Base-by-base conservation (phyloP, 495 filamentous ascomycete species). In the Penicillium longicatenatum region DNA sequence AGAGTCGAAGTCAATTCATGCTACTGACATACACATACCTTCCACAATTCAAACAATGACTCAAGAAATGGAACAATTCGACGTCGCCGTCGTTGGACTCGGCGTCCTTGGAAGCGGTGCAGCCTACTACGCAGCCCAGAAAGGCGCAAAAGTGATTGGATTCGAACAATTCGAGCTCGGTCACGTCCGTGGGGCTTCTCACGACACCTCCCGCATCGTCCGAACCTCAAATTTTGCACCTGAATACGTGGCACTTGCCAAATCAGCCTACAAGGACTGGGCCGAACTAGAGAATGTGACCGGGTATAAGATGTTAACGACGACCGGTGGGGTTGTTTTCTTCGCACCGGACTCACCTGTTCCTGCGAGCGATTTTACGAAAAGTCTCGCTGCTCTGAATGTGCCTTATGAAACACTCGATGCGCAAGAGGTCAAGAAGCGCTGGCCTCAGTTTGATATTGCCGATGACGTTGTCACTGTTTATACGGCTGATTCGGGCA, bases 371-470 rank as follows among this genome's bases (percentile, higher is more conserved):
- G 54, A 57, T 14, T 68, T 66, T 43, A 62, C 58, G 1, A 55
- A 43, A 20, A 62, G 55, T 20, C 51, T 70, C 0, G 56, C 55
- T 10, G 45, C 43, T 2, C 63, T 57, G 21, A 59, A 62, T 17
- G 60, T 70, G 0, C 65, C 65, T 1, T 62, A 68, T 43, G 68
- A 70, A 42, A 52, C 63, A 35, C 65, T 70, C 11, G 57, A 59
- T 44, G 50, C 58, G 10, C 54, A 55, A 24, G 60, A 70, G 41
- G 68, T 70, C 16, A 64, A 66, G 26, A 60, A 52, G 20, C 55
- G 65, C 19, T 70, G 68, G 68, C 65, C 68, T 19, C 68, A 70
- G 17, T 70, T 70, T 33, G 30, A 62, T 19, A 56, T 70, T 17
- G 49, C 68, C 6, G 68, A 70, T 20, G 49, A 43, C 2, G 65